phyloP scores from a whole-genome alignment of 2,329 filamentous ascomycete species.

The Phialophora verrucosa region DNA sequence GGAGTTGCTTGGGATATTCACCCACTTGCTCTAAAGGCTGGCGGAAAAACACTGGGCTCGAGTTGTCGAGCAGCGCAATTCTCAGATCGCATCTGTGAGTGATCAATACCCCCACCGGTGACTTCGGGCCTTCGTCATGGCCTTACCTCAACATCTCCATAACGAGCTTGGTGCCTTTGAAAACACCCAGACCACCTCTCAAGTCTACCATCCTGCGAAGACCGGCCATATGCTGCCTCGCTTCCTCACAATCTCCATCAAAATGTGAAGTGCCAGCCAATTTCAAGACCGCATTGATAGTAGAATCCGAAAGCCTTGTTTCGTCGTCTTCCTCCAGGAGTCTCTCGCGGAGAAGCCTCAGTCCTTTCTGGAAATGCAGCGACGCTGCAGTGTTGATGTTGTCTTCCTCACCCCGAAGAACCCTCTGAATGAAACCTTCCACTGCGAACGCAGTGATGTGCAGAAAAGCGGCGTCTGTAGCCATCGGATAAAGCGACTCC shows the following conservation, averaged over 20 bases:
- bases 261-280: slow-evolving; percentile 44
- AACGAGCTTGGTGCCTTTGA: slow-evolving; percentile 46
- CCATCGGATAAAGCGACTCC: slow-evolving; percentile 44
- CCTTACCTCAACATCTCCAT: slow-evolving; percentile 43
- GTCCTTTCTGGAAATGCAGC: slow-evolving; percentile 41
- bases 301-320: slow-evolving; percentile 42
- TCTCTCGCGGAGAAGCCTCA: slow-evolving; percentile 45
- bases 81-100: slow-evolving; percentile 39
- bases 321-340: slow-evolving; percentile 37
- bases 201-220: slow-evolving; percentile 48
- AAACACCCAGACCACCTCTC: slow-evolving; percentile 45
- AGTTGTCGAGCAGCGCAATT: slow-evolving; percentile 39
- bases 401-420: slow-evolving; percentile 27
- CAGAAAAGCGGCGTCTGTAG: slow-evolving; percentile 46
- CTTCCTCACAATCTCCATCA: slow-evolving; percentile 41
- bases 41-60: slow-evolving; percentile 40
- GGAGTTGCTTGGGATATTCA: slow-evolving; percentile 35
- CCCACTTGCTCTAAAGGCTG: slow-evolving; percentile 36
- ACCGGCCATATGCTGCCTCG: slow-evolving; percentile 47
- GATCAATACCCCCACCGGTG: not conserved
- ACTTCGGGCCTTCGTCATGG: slow-evolving; percentile 32
- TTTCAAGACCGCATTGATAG: slow-evolving; percentile 43
- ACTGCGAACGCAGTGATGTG: slow-evolving; percentile 47
- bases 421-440: slow-evolving; percentile 43
- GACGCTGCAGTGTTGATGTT: slow-evolving; percentile 21